phyloP scores from a whole-genome alignment of 139 green algal species.

The Auxenochlorella pyrenoidosa region DNA sequence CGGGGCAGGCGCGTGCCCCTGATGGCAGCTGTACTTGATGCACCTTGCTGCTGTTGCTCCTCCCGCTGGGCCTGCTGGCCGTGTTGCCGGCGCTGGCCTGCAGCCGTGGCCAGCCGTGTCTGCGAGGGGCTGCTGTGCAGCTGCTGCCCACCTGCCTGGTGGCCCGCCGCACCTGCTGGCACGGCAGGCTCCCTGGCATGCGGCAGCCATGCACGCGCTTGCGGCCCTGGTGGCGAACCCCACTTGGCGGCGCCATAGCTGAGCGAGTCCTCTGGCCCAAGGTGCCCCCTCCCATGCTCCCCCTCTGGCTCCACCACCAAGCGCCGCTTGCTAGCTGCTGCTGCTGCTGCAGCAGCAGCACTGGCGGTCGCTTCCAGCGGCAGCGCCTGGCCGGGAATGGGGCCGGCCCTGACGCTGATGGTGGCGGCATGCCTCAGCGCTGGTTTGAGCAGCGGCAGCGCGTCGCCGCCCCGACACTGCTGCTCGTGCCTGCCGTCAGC shows the following conservation, averaged over 20 bases:
- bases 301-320: not conserved
- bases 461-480: not conserved
- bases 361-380: not conserved
- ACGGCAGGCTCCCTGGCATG: not conserved
- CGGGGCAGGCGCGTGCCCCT: not conserved
- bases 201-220: not conserved
- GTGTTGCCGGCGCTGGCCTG: not conserved
- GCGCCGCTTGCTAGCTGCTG: not conserved
- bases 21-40: not conserved
- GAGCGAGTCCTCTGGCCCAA: constrained; percentile 22
- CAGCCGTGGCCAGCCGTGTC: not conserved
- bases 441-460: not conserved
- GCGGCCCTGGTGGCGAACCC: not conserved
- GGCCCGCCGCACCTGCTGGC: not conserved
- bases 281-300: too few relatives aligned
- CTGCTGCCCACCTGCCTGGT: not conserved
- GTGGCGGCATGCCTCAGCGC: not conserved
- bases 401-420: constrained; percentile 13
- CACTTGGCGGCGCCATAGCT: not conserved
- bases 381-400: not conserved
- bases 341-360: not conserved
- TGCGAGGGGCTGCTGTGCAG: not conserved
- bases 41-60: not conserved
- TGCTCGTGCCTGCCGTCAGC: not conserved
- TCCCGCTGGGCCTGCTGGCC: not conserved